Base-by-base conservation (phyloP, 2,329 filamentous ascomycete genomes). In the Ascochyta lentis region DNA sequence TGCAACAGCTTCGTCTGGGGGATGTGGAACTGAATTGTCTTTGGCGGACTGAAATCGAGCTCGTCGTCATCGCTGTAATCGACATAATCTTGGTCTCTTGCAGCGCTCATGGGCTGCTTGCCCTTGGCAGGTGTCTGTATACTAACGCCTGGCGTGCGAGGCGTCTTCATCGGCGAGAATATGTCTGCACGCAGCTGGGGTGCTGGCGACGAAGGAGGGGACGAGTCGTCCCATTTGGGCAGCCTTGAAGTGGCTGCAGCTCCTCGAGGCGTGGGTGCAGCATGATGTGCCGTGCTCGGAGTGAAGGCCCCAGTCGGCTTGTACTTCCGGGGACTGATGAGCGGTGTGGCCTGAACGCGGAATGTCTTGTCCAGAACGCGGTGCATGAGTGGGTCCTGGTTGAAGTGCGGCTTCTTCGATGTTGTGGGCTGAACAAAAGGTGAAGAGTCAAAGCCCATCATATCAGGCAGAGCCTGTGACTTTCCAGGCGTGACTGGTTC, bases 361-460 rank as follows among this genome's bases (percentile, higher is more conserved):
- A 96, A 99, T 54, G 90, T 97, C 77, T 96, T 97, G 80, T 98
- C 93, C 5, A 96, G 85, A n/a, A 98, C 83, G 55, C 90, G 90
- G 74, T 98, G 94, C 37, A 99, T 83, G 8, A 98, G 81, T 3
- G 91, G 90, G 70, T 97, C 92, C 57, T 86, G 85, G 67, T 77
- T 79, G 74, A 53, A 27, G 24, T 59, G 49, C 1, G 59, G 44
- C 42, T 61, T 68, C 77, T 70, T 71, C 8, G 65, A 58, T 2
- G 71, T 66, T 0, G 69, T 74, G 19, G 74, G 72, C 75, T 66
- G 79, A 74, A 69, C 81, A 78, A 77, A 86, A 63, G 70, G 86
- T 73, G 78, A 87, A 74, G 79, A 80, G 13, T 76, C 72, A 26
- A 74, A 73, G 58, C 74, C 75, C 23, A 74, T 76, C 66, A 79